Base-by-base conservation (phyloP, 352 stramenopile genomes). In the Phytophthora pistaciae region DNA sequence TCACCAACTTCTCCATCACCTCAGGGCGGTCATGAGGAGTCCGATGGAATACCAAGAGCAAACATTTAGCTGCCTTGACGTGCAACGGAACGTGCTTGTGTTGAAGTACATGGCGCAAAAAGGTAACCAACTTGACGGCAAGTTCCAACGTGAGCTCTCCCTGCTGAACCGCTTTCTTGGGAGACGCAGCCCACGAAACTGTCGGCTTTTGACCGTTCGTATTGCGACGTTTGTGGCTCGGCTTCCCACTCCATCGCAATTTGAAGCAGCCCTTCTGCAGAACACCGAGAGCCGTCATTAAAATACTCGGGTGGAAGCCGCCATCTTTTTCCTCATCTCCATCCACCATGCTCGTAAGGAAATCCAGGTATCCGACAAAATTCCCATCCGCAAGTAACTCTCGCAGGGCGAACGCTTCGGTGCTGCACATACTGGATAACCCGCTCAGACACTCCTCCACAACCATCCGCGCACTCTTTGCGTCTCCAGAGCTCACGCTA, bases 401-500 rank as follows among this genome's bases (percentile, higher is more conserved):
- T 33, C 82, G 82, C 60, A 91, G 68, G 56, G 84, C 82, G 13
- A 78, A 78, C 7, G 74, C 62, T 58, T 96, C 86, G 0, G 75
- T 83, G 8, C 66, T 86, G 62, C 85, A 94, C 33, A 92, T 66
- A 33, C 71, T 88, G 18, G 80, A 88, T n/a, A 96, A 71, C 0
- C 89, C 89, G 56, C 82, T 94, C 27, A 94, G 66, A 27, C 82
- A 89, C 60, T 96, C 89, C 70, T 96, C 89, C n/a, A 94, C 84
- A 14, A 93, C 75, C 85, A 93, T 91, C 21, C 84, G 77, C 10
- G 68, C 67, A 56, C 75, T 86, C 40, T 85, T 83, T 11, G 33
- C 16, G 25, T 67, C 56, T 36, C 27, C 44, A 42, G 46, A 49
- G 62, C 20, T 59, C 36, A 38, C 20, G 7, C 13, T 63, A 29